phyloP scores from a whole-genome alignment of 208 protist species.

The Herpetomonas samuelpessoai region DNA sequence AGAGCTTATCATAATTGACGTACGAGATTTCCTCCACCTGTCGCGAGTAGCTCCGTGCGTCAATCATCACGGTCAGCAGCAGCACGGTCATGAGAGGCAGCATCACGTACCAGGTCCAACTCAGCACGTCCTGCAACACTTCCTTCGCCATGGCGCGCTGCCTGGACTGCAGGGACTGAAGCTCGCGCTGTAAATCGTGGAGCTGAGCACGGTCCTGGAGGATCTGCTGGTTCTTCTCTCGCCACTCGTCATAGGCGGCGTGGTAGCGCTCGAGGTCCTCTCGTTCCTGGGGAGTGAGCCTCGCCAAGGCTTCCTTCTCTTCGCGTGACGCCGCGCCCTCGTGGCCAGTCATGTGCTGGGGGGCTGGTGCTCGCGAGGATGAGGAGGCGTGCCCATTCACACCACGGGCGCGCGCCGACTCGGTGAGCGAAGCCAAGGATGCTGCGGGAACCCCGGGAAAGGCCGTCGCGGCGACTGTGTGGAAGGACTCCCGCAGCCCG shows the following conservation, averaged over 20 bases:
- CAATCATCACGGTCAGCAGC: conserved; percentile 19
- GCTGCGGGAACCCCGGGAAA: neutral
- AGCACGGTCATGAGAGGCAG: conserved; percentile 26
- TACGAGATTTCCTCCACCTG: conserved; percentile 23
- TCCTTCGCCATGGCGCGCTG: conserved; percentile 15
- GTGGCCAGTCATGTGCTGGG: too few species aligned
- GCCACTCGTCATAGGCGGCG: neutral
- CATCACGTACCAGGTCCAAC: conserved; percentile 23
- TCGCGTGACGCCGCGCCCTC: too few species aligned
- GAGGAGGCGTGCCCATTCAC: too few species aligned
- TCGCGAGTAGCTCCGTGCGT: conserved; percentile 18
- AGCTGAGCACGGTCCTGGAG: neutral
- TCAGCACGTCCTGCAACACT: conserved; percentile 13
- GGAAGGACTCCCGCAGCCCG: neutral
- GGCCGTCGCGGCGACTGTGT: neutral
- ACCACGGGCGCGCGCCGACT: too few species aligned
- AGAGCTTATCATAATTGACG: conserved; percentile 31
- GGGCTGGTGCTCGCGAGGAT: too few species aligned
- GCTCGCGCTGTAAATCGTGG: neutral
- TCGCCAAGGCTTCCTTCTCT: too few species aligned
- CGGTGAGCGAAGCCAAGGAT: neutral
- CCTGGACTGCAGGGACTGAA: conserved; percentile 6
- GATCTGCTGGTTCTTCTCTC: conserved; percentile 1
- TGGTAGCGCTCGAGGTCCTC: neutral
- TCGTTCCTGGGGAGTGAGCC: neutral